Conservation (phyloP, 495 filamentous ascomycete species). For the Penicillium flavigenum region DNA sequence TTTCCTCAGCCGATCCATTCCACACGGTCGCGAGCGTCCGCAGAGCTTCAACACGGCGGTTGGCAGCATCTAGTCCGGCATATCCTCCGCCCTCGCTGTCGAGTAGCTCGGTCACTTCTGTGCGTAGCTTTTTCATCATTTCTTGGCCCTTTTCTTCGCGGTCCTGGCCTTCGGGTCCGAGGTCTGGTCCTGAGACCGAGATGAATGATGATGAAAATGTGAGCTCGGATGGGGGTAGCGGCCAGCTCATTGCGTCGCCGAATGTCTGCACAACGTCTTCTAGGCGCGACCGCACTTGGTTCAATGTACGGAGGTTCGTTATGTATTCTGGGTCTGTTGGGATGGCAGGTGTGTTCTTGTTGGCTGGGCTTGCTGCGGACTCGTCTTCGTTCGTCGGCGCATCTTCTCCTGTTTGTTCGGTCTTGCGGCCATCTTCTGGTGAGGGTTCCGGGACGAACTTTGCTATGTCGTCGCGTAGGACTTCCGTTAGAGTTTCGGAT, state of each 20-base stretch:
- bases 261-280: conserved; percentile 86
- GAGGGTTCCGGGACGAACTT: conserved; percentile 63
- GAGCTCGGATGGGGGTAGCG: conserved; percentile 76
- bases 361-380: background rate
- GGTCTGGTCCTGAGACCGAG: conserved; percentile 75
- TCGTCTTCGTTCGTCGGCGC: conserved; percentile 16
- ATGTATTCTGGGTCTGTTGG: conserved; percentile 66
- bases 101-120: conserved; percentile 70
- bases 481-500: conserved; percentile 72
- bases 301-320: conserved; percentile 74
- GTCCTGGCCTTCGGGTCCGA: conserved; percentile 58
- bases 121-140: conserved; percentile 62
- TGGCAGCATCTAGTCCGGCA: conserved; percentile 63
- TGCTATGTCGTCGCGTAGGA: conserved; percentile 63
- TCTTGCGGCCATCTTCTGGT: conserved; percentile 9
- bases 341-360: background rate
- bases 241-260: conserved; percentile 90
- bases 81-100: conserved; percentile 44
- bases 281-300: conserved; percentile 74
- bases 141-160: conserved; percentile 79
- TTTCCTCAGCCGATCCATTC: conserved; percentile 92
- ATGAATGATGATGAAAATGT: conserved; percentile 73
- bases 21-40: conserved; percentile 74
- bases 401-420: conserved; percentile 18
- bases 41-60: conserved; percentile 67